Conservation (phyloP, 1,284 basidiomycete genomes). For the Trichosporon sp. region DNA sequence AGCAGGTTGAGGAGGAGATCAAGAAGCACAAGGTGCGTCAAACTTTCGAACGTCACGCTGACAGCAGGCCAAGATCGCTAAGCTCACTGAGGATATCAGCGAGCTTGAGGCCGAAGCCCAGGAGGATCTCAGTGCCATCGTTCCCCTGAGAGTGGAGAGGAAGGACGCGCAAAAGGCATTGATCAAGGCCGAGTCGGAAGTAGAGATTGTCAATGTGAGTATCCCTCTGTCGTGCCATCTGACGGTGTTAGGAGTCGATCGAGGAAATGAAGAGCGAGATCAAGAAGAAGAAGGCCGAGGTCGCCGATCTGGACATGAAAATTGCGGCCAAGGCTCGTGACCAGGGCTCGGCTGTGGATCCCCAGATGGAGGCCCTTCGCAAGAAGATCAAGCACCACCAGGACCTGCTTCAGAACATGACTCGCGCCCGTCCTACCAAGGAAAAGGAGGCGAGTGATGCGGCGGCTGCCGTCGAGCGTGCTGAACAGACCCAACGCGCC, state of each 20-base stretch:
- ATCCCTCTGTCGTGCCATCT: background rate
- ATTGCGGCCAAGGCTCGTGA: background rate
- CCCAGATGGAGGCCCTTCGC: background rate
- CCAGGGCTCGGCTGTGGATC: background rate
- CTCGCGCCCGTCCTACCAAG: slow-evolving; percentile 7
- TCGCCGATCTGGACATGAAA: background rate
- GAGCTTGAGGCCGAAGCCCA: slow-evolving; percentile 5
- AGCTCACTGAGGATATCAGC: background rate
- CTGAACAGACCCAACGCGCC: background rate
- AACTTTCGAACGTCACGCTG: background rate
- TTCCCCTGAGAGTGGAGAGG: background rate
- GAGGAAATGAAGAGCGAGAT: background rate
- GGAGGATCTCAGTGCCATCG: background rate
- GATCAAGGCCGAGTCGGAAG: background rate
- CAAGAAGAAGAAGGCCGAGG: background rate
- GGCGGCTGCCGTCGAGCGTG: background rate
- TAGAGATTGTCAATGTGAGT: background rate
- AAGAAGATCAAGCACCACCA: background rate
- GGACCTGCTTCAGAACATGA: slow-evolving; percentile 10
- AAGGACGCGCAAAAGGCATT: background rate
- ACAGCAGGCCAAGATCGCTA: slow-evolving; percentile 48
- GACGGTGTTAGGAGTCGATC: background rate
- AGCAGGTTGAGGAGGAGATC: slow-evolving; percentile 38
- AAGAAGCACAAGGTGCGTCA: slow-evolving; percentile 39
- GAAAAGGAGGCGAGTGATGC: background rate